Evolutionary conservation across 768 basidiomycete genomes (phyloP).

Genomic region (Psilocybe sp.): DNA sequence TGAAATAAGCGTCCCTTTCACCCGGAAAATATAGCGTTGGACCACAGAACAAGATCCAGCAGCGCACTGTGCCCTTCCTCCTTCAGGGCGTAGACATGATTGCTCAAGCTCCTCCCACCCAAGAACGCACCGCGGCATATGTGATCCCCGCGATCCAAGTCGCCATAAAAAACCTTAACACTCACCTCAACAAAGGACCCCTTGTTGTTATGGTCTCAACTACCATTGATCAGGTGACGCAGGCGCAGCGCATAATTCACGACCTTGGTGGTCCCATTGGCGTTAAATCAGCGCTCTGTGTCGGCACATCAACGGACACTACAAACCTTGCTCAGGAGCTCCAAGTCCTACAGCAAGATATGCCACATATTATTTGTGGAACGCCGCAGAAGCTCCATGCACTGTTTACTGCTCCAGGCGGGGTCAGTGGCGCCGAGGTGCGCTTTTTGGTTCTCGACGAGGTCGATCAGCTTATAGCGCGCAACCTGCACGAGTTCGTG

Average conservation of each 20-base stretch:
- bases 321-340: conserved; percentile 73
- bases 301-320: conserved; percentile 67
- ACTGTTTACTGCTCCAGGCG: conserved; percentile 78
- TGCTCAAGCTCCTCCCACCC: conserved; percentile 97
- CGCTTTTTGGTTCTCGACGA: conserved; percentile 95
- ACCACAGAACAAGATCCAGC: conserved; percentile 98
- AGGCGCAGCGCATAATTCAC: conserved; percentile 92
- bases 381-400: conserved; percentile 96
- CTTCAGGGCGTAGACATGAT: conserved; percentile 94
- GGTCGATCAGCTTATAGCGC: conserved; percentile 95
- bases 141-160: conserved; percentile 88
- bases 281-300: conserved; percentile 84
- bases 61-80: conserved; percentile 93
- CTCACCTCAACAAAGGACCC: conserved; percentile 70
- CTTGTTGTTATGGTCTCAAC: conserved; percentile 94
- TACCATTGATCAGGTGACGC: conserved; percentile 97
- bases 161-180: conserved; percentile 61
- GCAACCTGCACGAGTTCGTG: conserved; percentile 94
- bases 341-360: conserved; percentile 82
- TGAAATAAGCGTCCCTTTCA: conserved; percentile 6
- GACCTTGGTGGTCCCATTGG: conserved; percentile 94
- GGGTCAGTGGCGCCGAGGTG: conserved; percentile 79
- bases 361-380: conserved; percentile 94
- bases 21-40: conserved; percentile 61
- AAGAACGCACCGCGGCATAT: conserved; percentile 97